phyloP scores from a whole-genome alignment of 2,329 filamentous ascomycete genomes.

The Colletotrichum phormii region DNA sequence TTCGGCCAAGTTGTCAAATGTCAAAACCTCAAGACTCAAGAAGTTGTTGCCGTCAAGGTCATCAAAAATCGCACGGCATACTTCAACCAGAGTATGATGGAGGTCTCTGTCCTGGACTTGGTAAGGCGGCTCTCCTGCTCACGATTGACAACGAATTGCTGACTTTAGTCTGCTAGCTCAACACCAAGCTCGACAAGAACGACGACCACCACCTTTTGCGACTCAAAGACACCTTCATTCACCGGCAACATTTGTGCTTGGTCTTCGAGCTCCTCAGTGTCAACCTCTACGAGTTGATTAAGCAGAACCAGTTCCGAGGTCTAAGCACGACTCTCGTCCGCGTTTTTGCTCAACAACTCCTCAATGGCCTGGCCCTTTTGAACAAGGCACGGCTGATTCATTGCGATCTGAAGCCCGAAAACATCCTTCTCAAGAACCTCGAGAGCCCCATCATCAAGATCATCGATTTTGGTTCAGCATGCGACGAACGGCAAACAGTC shows the following conservation, averaged over 20 bases:
- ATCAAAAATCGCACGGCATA: conserved; percentile 99
- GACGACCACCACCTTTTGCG: conserved; percentile 96
- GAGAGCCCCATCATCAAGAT: conserved; percentile 99
- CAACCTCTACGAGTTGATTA: conserved; percentile 98
- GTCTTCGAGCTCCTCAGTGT: conserved; percentile 97
- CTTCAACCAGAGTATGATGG: conserved; percentile 99
- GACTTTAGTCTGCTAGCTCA: conserved; percentile 70
- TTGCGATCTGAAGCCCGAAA: conserved; percentile 98
- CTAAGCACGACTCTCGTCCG: conserved; percentile 96
- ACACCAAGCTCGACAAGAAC: conserved; percentile 99
- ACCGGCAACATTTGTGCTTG: conserved; percentile 94
- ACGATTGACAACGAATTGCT: background rate
- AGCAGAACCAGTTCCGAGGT: conserved; percentile 98
- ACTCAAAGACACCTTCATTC: conserved; percentile 97
- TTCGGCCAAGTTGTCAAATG: conserved; percentile 99
- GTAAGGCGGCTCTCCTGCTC: conserved; percentile 59
- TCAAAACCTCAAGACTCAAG: conserved; percentile 97
- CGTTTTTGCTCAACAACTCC: conserved; percentile 95
- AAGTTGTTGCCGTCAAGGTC: conserved; percentile 98
- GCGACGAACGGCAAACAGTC: conserved; percentile 97
- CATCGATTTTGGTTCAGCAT: conserved; percentile 98
- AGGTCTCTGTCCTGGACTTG: conserved; percentile 96
- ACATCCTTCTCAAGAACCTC: conserved; percentile 96
- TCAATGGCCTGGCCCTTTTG: conserved; percentile 90
- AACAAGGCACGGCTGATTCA: conserved; percentile 98